Percentiles rank a stretch among this genome's conserved stretches.
Conservation (phyloP, 2,329 filamentous ascomycete genomes). For the Herpotrichia juniperi region DNA sequence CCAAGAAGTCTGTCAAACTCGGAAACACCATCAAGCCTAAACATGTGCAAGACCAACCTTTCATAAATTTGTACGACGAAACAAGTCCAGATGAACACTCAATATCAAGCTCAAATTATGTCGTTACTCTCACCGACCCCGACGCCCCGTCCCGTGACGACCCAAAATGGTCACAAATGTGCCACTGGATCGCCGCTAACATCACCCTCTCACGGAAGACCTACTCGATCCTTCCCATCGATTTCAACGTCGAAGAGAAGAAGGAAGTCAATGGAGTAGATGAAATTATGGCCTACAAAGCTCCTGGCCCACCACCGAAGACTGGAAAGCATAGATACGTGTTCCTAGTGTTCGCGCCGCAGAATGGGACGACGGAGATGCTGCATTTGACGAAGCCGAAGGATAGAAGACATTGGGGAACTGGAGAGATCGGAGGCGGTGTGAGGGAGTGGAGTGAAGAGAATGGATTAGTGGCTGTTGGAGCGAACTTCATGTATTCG, state of each 20-base stretch:
- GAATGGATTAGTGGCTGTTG: conserved; percentile 56
- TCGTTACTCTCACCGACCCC: conserved; percentile 62
- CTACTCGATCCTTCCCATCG: conserved; percentile 32
- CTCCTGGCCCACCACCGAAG: conserved; percentile 60
- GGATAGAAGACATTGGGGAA: conserved; percentile 63
- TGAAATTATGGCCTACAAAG: conserved; percentile 57
- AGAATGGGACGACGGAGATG: conserved; percentile 50
- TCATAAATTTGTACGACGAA: conserved; percentile 46
- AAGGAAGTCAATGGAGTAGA: conserved; percentile 18
- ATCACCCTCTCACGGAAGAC: conserved; percentile 32
- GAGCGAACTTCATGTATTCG: conserved; percentile 55
- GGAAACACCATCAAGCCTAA: conserved; percentile 61
- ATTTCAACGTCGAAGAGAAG: conserved; percentile 20
- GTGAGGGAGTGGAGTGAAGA: conserved; percentile 58
- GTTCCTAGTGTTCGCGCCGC: conserved; percentile 57
- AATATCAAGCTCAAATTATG: conserved; percentile 48
- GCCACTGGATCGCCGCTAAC: conserved; percentile 59
- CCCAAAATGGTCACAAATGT: conserved; percentile 63
- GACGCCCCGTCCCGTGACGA: conserved; percentile 62
- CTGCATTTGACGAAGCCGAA: conserved; percentile 54
- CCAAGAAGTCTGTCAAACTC: conserved; percentile 47
- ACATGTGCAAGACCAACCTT: conserved; percentile 49
- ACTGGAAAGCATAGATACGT: conserved; percentile 65
- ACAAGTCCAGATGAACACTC: conserved; percentile 22
- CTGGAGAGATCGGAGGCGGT: conserved; percentile 55